Evolutionary conservation across 176 grass and related monocot species (phyloP), one percentile per base, ranked within the genome.

Genomic region (Musa troglodytarum): DNA sequence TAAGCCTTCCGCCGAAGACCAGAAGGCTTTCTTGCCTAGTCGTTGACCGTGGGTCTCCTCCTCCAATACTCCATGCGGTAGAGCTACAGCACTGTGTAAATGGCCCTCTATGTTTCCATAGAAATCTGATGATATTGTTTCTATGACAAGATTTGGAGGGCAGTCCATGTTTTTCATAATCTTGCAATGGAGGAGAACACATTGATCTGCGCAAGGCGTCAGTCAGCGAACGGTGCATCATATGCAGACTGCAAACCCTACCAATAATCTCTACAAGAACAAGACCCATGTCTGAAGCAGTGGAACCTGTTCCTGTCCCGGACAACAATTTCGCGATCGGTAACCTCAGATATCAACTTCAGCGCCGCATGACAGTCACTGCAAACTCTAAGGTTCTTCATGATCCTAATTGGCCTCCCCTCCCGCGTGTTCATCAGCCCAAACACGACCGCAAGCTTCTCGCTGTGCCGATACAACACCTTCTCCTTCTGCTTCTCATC

Each of bases 361-460:
- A 88, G 61, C 58, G 74, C 68, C 1, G 62, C 81, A n/a, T 88
- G 81, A 53, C 78, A 81, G 54, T 84, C 81, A 14, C 52, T 76
- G 53, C 78, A 84, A 16, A 88, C 78, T 54, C 86, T 64, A 49
- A 84, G 71, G 58, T 84, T 88, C 73, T 88, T 88, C 81, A 84
- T 69, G 11, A 84, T 76, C 68, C 77, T 80, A 12, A 88, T 28
- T 19, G 57, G 12, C 65, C 65, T 78, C 12, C 86, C 78, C 1
- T 57, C 19, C 17, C 57, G 21, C 14, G 81, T 83, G 55, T 24
- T 80, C 55, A 86, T 81, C 5, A 81, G 57, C 50, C 78, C 77
- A 29, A 54, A 77, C 11, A 62, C 69, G 24, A 72, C 61, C 14
- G 78, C 83, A 1, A 85, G 54, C 50, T 81, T 85, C 83, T 85